Percentiles rank a stretch among this genome's conserved stretches.
These are phyloP conservation scores for Ormosia semicastrata DNA, from an alignment of 306 rosid genomes.

Conservation along the genomic window DNA sequence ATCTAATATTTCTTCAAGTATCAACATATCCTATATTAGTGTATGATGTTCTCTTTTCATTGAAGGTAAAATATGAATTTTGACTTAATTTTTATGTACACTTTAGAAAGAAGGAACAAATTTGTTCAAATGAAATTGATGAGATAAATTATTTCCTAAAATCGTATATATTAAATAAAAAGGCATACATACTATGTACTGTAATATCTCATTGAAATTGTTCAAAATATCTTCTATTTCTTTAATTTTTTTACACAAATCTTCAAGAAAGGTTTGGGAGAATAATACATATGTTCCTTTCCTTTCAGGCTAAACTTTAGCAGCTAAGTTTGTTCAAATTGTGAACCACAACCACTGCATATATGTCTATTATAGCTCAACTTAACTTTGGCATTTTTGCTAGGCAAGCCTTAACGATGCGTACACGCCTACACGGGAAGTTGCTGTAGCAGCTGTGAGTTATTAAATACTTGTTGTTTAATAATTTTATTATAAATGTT, in stretches of 20 bases:
- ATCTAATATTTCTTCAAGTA: not conserved
- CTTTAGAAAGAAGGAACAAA: not conserved
- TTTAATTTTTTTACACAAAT: not conserved
- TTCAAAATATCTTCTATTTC: not conserved
- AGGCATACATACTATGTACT: not conserved
- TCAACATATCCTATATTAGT: not conserved
- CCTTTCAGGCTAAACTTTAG: constrained; percentile 14
- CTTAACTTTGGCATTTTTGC: not conserved
- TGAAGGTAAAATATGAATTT: not conserved
- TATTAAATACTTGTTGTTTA: not conserved
- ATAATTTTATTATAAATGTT: too few relatives aligned
- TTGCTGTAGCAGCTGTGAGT: not conserved
- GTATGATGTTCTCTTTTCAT: not conserved
- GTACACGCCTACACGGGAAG: not conserved
- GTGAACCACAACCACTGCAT: not conserved
- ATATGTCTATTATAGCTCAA: not conserved
- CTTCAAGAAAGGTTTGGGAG: not conserved
- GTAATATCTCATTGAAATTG: not conserved
- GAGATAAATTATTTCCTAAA: not conserved
- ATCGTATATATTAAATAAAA: not conserved
- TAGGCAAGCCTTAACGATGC: not conserved
- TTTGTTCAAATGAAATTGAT: not conserved
- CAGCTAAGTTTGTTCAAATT: not conserved
- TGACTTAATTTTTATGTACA: not conserved
- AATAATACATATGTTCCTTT: not conserved